Evolutionary conservation across 768 basidiomycete genomes (phyloP).

Genomic region (Phaeotremella skinneri): DNA sequence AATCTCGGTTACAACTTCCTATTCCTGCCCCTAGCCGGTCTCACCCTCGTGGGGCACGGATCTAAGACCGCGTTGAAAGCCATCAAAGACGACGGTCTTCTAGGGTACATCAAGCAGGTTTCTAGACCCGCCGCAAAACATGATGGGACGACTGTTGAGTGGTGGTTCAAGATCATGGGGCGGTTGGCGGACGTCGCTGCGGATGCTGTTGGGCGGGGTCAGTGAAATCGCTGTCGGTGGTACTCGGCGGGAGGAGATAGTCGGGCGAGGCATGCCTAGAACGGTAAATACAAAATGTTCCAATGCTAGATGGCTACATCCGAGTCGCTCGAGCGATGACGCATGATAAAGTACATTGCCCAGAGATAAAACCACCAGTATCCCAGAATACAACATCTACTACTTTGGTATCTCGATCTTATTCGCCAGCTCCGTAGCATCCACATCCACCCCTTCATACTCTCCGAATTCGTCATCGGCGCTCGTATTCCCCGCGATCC

Average conservation of each 20-base stretch:
- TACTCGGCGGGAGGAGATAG: too few species aligned
- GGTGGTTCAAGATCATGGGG: constrained; percentile 9
- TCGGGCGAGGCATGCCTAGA: too few species aligned
- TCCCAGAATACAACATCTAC: not conserved
- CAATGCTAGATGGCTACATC: too few species aligned
- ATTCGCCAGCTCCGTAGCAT: not conserved
- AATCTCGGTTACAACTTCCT: constrained; percentile 8
- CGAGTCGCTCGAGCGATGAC: too few species aligned
- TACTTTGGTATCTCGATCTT: not conserved
- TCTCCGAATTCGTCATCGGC: constrained; percentile 45
- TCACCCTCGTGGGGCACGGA: constrained; percentile 7
- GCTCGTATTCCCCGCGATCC: constrained; percentile 1
- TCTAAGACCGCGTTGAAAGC: constrained; percentile 3
- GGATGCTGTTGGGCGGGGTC: not conserved
- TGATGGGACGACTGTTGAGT: not conserved
- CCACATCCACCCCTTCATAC: constrained; percentile 31
- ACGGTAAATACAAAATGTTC: too few species aligned
- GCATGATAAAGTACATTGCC: too few species aligned
- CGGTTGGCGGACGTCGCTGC: not conserved
- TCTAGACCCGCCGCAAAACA: constrained; percentile 4
- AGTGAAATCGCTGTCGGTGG: too few species aligned
- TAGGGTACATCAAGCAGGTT: constrained; percentile 6
- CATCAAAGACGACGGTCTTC: not conserved
- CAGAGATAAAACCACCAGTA: too few species aligned
- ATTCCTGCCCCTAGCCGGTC: constrained; percentile 7